Evolutionary conservation across 192 early-diverging fungal genomes (phyloP).

Genomic region (Podila epigama): DNA sequence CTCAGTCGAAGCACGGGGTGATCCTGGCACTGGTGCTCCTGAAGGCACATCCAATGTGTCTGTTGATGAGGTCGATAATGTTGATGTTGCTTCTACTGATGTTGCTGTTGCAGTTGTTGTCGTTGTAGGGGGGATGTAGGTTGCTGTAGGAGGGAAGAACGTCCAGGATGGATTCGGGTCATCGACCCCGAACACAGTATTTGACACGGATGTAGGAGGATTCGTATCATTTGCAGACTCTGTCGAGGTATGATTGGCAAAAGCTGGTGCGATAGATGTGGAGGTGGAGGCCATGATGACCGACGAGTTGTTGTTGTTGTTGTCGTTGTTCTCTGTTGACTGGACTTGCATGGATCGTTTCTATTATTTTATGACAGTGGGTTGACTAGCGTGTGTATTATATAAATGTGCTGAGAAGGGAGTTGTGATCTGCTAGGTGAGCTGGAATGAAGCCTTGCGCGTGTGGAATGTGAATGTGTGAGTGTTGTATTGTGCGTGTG

Average conservation of each 20-base stretch:
- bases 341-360: slow-evolving; percentile 26
- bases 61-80: neutral
- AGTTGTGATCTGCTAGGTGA: too few relatives aligned
- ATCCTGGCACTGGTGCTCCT: slow-evolving; percentile 18
- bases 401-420: too few relatives aligned
- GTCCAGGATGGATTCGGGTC: slow-evolving; percentile 39
- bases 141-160: slow-evolving; percentile 33
- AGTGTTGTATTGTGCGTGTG: too few relatives aligned
- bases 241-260: too few relatives aligned
- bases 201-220: too few relatives aligned
- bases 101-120: neutral
- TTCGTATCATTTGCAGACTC: neutral
- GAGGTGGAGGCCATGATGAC: slow-evolving; percentile 13
- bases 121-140: slow-evolving; percentile 18
- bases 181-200: too few relatives aligned
- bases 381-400: neutral
- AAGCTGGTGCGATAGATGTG: too few relatives aligned
- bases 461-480: too few relatives aligned
- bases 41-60: neutral
- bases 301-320: neutral
- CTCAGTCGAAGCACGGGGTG: too few relatives aligned
- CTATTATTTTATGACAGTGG: neutral
- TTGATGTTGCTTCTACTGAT: slow-evolving; percentile 3
- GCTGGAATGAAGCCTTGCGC: too few relatives aligned
- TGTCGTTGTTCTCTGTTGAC: neutral